These are phyloP conservation scores for Zygotorulaspora chibaensis DNA, from an alignment of 805 yeast species.

Conservation along the genomic window DNA sequence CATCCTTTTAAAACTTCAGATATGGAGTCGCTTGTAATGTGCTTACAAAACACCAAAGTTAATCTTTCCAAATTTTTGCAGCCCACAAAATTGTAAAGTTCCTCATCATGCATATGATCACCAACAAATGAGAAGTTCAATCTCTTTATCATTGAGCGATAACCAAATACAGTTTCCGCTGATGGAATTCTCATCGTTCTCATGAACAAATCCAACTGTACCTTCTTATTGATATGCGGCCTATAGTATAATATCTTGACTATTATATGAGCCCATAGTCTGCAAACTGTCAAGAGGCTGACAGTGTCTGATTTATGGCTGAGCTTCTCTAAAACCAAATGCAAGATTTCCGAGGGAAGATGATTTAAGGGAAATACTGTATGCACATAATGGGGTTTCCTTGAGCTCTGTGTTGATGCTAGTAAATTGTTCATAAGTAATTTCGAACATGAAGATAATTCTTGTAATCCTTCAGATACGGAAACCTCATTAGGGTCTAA, in stretches of 20 bases:
- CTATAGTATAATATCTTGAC: slow-evolving; percentile 85
- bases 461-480: slow-evolving; percentile 19
- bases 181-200: slow-evolving; percentile 28
- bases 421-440: slow-evolving; percentile 11
- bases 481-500: slow-evolving; percentile 24
- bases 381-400: neutral
- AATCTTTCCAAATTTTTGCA: slow-evolving; percentile 79
- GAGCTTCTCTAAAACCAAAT: slow-evolving; percentile 61
- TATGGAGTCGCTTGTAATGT: slow-evolving; percentile 58
- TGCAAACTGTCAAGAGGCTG: slow-evolving; percentile 66
- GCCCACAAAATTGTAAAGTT: slow-evolving; percentile 55
- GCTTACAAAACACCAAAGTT: slow-evolving; percentile 75
- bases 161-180: slow-evolving; percentile 56
- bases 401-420: slow-evolving; percentile 3
- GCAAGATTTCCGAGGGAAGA: slow-evolving; percentile 54
- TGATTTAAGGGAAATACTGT: slow-evolving; percentile 27
- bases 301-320: slow-evolving; percentile 57
- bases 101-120: slow-evolving; percentile 58
- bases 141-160: slow-evolving; percentile 66
- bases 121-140: slow-evolving; percentile 76
- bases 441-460: slow-evolving; percentile 18
- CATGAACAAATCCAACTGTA: slow-evolving; percentile 44
- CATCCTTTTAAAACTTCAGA: slow-evolving; percentile 60
- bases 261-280: slow-evolving; percentile 71
- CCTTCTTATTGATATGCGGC: slow-evolving; percentile 61